These are phyloP conservation scores for Pleurotus djamor DNA, from an alignment of 768 basidiomycete genomes.

Conservation along the genomic window DNA sequence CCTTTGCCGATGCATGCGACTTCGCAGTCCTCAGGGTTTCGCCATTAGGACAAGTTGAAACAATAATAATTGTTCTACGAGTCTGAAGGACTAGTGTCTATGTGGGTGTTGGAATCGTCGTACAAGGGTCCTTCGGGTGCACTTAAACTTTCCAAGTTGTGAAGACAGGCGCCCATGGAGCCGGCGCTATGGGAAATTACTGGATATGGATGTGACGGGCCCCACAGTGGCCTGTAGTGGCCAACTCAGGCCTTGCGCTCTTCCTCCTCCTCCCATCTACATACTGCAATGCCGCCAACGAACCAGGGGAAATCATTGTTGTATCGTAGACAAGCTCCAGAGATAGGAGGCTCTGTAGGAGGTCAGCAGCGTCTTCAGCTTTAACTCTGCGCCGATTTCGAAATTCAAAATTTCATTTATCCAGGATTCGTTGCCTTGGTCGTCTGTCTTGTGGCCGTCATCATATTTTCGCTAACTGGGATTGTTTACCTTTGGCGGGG, in stretches of 20 bases:
- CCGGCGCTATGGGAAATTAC: no score
- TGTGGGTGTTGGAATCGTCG: no score
- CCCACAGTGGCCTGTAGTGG: no score
- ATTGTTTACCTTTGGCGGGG: slow-evolving; percentile 1
- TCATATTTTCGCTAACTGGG: background rate
- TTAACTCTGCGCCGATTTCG: background rate
- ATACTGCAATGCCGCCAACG: background rate
- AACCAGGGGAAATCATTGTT: background rate
- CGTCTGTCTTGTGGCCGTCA: slow-evolving; percentile 3
- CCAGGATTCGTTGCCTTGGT: slow-evolving; percentile 2
- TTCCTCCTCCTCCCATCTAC: background rate
- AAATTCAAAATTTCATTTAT: background rate
- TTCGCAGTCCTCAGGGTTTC: no score
- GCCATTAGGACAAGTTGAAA: no score
- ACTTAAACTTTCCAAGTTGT: no score
- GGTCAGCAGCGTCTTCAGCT: background rate
- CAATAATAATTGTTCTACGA: no score
- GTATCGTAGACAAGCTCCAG: background rate
- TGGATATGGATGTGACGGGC: no score
- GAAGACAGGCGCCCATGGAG: no score
- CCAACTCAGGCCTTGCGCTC: background rate
- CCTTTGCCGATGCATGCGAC: no score
- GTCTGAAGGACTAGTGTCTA: no score
- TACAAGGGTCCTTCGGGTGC: no score
- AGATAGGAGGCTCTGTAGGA: slow-evolving; percentile 4